These are phyloP conservation scores for Aspergillus quadrilineatus DNA, from an alignment of 2,329 filamentous ascomycete genomes.

Conservation along the genomic window DNA sequence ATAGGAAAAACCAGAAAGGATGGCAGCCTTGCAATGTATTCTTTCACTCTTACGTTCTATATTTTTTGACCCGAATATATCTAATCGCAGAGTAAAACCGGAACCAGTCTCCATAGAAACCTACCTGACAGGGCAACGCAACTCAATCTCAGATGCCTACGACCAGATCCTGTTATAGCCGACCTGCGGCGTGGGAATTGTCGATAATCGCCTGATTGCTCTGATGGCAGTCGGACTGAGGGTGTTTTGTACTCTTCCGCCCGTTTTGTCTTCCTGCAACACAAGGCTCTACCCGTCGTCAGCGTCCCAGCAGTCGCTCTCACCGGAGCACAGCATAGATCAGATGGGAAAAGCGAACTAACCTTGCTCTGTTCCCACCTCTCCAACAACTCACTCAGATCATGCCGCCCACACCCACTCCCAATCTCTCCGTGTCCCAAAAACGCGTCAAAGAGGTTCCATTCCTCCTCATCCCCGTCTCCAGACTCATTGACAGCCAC, in stretches of 20 bases:
- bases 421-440: not conserved
- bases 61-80: not conserved
- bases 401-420: not conserved
- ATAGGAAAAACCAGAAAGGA: not conserved
- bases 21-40: not conserved
- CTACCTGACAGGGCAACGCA: not conserved
- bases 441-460: constrained; percentile 9
- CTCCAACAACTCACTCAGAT: constrained; percentile 6
- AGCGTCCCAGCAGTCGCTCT: not conserved
- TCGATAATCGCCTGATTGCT: constrained; percentile 9
- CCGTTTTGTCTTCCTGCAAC: not conserved
- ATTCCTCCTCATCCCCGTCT: not conserved
- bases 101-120: not conserved
- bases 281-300: not conserved
- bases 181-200: constrained; percentile 5
- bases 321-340: too few species aligned
- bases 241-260: not conserved
- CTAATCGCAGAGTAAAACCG: too few species aligned
- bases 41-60: not conserved
- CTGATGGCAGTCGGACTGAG: not conserved
- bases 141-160: not conserved
- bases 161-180: constrained; percentile 2
- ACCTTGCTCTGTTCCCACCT: constrained; percentile 5
- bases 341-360: not conserved
- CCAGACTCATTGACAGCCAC: constrained; percentile 4